Base-by-base conservation (phyloP, 179 eudicot species). In the Silene vulgaris region DNA sequence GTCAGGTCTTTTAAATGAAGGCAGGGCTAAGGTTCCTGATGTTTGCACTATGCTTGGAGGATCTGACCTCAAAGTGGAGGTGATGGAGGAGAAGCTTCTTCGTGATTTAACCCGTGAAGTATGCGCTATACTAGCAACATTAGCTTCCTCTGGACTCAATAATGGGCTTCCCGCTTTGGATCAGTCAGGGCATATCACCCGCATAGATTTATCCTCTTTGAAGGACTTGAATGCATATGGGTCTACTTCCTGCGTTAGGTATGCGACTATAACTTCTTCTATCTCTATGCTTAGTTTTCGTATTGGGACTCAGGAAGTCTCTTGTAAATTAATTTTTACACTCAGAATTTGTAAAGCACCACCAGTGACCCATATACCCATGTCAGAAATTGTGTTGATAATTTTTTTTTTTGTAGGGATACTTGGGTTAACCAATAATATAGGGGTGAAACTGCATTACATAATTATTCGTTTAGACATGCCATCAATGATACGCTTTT, bases 81-180 rank as follows among this genome's bases (percentile, higher is more conserved):
- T 95, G 32, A 95, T 92, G 91, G 99, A 92, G 86, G 99, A 95
- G 83, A 95, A 92, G 86, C 81, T 95, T 79, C 97, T 95, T 77
- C 90, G 97, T 71, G 91, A 85, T 83, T 78, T 92, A 74, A 90
- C 97, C 60, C 97, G 99, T 73, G 97, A 95, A 80, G 87, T 88
- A 72, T 90, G 95, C 78, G 85, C 88, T 17, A 85, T 95, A 20
- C 82, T 95, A 74, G 84, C 91, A 9, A 89, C 86, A 56, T 69
- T 90, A 64, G 93, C 97, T 76, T 84, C 91, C 59, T 82, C 93
- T 13, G 97, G 85, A 76, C 88, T 90, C 28, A 94, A 94, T 82
- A 50, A 80, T 32, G 93, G 89, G 45, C 84, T 95, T 86, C 96
- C 97, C 69, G 68, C 85, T 30, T 76, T 90, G 66, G 99, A 95